Evolutionary conservation across 768 basidiomycete species (phyloP).

Genomic region (Leccinum uliginosum): DNA sequence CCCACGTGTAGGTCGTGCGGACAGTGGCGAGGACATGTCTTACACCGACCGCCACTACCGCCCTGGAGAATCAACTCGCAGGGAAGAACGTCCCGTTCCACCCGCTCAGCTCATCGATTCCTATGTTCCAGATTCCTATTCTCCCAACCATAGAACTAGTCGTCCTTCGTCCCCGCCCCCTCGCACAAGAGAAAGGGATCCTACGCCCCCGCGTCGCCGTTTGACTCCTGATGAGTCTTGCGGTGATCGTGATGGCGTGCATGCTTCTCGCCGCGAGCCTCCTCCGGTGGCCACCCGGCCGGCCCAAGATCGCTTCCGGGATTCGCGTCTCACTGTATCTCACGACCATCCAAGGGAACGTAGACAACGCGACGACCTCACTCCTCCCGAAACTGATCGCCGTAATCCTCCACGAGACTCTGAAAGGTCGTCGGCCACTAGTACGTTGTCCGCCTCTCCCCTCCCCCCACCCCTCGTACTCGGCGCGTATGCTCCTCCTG

Average conservation of each 20-base stretch:
- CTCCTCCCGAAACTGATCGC: constrained; percentile 14
- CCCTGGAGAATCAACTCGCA: constrained; percentile 34
- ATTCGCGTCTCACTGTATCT: constrained; percentile 10
- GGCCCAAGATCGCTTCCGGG: constrained; percentile 25
- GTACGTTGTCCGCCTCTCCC: constrained; percentile 47
- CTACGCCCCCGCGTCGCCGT: constrained; percentile 20
- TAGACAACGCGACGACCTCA: constrained; percentile 24
- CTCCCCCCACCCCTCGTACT: constrained; percentile 32
- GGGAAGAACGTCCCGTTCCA: constrained; percentile 24
- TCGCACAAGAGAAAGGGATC: constrained; percentile 23
- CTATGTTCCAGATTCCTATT: constrained; percentile 27
- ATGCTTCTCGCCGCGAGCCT: constrained; percentile 19
- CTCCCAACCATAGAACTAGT: constrained; percentile 21
- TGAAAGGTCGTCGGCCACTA: constrained; percentile 36
- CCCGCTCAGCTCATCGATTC: constrained; percentile 23
- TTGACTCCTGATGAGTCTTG: constrained; percentile 17
- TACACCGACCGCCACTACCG: constrained; percentile 67
- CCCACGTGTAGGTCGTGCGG: constrained; percentile 29
- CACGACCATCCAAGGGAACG: constrained; percentile 21
- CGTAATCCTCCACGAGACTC: constrained; percentile 27
- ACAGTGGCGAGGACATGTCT: constrained; percentile 35
- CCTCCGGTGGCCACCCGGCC: constrained; percentile 13
- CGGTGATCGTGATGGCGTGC: constrained; percentile 21
- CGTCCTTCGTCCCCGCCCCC: constrained; percentile 21
- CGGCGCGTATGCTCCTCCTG: constrained; percentile 37